Percentiles rank a stretch among this genome's conserved stretches.
Evolutionary conservation across 495 filamentous ascomycete species (phyloP).

Genomic region (Lasiosphaeriaceae sp.): DNA sequence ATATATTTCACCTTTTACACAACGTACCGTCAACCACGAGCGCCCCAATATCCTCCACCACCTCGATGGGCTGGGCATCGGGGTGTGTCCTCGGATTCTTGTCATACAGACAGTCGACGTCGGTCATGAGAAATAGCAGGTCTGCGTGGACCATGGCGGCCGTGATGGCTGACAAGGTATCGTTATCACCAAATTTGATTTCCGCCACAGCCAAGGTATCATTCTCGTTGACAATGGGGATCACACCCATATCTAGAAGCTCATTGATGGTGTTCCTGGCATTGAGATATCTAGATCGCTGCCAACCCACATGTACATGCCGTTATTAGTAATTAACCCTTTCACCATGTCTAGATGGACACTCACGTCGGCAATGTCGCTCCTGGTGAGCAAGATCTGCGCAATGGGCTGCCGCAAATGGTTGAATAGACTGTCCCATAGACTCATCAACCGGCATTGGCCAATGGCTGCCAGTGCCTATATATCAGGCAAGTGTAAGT

Average conservation of each 20-base stretch:
- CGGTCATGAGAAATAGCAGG: conserved; percentile 97
- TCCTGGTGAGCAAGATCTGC: conserved; percentile 92
- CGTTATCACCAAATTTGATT: conserved; percentile 99
- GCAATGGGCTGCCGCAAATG: conserved; percentile 87
- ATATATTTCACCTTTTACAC: background rate
- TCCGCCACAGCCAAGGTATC: conserved; percentile 95
- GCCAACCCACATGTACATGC: conserved; percentile 3
- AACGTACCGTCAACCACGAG: conserved; percentile 74
- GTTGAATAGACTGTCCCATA: conserved; percentile 89
- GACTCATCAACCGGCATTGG: conserved; percentile 89
- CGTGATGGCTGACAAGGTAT: conserved; percentile 93
- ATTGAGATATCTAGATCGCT: conserved; percentile 93
- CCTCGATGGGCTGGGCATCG: conserved; percentile 83
- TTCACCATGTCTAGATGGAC: background rate
- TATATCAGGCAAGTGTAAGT: background rate
- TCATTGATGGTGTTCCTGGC: conserved; percentile 91
- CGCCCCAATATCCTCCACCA: conserved; percentile 81
- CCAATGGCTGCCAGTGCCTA: conserved; percentile 93
- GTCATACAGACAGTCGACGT: conserved; percentile 95
- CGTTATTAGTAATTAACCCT: background rate
- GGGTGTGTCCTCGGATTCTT: conserved; percentile 84
- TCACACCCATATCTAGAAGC: conserved; percentile 89
- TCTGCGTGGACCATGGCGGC: conserved; percentile 97
- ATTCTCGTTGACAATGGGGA: conserved; percentile 98
- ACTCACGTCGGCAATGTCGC: conserved; percentile 89